Evolutionary conservation across 306 rosid species (phyloP).

Genomic region (Acacia acuminata): DNA sequence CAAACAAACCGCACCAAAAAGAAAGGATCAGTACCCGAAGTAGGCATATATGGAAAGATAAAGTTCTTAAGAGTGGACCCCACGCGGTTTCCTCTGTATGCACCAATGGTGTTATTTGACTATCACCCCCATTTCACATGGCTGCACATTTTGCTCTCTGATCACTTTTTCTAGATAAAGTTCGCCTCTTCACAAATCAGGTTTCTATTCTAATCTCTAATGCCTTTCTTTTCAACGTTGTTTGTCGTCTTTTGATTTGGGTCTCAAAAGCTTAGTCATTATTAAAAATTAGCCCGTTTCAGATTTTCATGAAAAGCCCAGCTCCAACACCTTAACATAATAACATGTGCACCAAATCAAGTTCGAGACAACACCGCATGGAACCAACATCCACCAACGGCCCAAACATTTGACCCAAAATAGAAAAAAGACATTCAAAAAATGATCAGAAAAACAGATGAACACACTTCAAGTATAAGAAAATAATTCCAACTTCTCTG

Average conservation of each 20-base stretch:
- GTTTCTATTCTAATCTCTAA: background rate
- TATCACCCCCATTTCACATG: conserved; percentile 43
- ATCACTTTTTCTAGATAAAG: conserved; percentile 32
- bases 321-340: background rate
- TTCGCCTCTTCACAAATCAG: conserved; percentile 11
- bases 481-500: background rate
- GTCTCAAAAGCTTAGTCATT: background rate
- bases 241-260: background rate
- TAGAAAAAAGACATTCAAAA: background rate
- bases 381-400: background rate
- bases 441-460: background rate
- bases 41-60: conserved; percentile 25
- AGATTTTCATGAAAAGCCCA: background rate
- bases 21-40: background rate
- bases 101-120: conserved; percentile 31
- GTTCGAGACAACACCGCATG: background rate
- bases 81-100: conserved; percentile 45
- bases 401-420: background rate
- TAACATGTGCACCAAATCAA: background rate
- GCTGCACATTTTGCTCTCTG: conserved; percentile 28
- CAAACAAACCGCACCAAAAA: conserved; percentile 13
- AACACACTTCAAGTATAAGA: background rate
- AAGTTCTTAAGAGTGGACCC: conserved; percentile 31
- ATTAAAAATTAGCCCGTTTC: background rate
- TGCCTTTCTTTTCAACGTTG: background rate